These are phyloP conservation scores for Phytophthora pluvialis DNA, from an alignment of 352 stramenopile species.

Conservation along the genomic window DNA sequence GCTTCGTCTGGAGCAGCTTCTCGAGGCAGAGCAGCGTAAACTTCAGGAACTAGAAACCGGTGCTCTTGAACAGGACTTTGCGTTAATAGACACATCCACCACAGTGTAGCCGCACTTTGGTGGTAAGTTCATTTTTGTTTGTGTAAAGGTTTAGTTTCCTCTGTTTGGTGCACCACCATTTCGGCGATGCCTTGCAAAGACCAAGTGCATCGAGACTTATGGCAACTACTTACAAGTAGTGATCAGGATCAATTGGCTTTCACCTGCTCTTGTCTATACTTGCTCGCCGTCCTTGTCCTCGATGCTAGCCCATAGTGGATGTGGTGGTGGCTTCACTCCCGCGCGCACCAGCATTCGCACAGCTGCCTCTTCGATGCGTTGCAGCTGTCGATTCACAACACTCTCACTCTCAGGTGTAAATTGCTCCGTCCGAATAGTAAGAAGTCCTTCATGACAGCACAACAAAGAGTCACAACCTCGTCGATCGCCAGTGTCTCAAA, in stretches of 20 bases:
- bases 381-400: conserved; percentile 70
- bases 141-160: neutral
- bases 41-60: conserved; percentile 65
- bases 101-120: conserved; percentile 7
- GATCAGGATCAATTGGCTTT: no score
- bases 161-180: neutral
- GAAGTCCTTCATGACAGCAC: conserved; percentile 74
- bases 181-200: neutral
- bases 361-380: conserved; percentile 70
- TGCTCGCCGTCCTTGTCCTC: conserved; percentile 8
- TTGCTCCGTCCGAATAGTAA: conserved; percentile 96
- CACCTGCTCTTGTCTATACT: neutral
- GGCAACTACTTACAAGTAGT: no score
- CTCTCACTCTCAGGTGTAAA: conserved; percentile 71
- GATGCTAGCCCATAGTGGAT: conserved; percentile 48
- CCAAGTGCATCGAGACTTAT: no score
- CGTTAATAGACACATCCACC: conserved; percentile 9
- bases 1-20: conserved; percentile 67
- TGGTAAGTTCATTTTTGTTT: neutral
- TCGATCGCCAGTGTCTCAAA: neutral
- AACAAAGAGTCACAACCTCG: conserved; percentile 8
- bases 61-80: conserved; percentile 4
- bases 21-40: conserved; percentile 75
- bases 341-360: conserved; percentile 52
- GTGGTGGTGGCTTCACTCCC: conserved; percentile 48